Evolutionary conservation across 257 asterid species (phyloP), one percentile per base, ranked within the genome.

Genomic region (Ilex aquifolium): DNA sequence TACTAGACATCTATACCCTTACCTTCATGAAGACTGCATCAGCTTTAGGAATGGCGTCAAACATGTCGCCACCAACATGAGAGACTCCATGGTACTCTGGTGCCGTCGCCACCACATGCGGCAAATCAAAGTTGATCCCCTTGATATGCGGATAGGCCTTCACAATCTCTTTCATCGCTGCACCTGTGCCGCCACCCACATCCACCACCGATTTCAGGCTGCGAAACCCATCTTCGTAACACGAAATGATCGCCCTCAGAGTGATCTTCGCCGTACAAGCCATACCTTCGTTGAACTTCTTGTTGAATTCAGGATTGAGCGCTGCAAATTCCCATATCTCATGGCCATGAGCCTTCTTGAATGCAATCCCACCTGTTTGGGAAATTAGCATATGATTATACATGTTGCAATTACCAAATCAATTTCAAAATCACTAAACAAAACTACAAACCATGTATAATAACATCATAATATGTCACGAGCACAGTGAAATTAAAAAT

Each of bases 21-120:
- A 65, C 69, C 69, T 65, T 65, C 31, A 44, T 16, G 32, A 65
- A 57, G 57, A 65, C 56, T 7, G 58, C 63, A 21, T 65, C 31
- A 58, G 63, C 70, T 44, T 2, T 13, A 3, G 70, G 70, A 32
- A 65, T 44, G 36, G 27, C 32, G 29, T 44, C 29, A 16, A 65
- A 65, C 64, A 65, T 57, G 63, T 64, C 68, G 39, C 70, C 70
- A 1, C 57, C 70, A 13, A 65, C 70, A 13, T 65, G 59, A 6
- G 50, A 39, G 27, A 66, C 55, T 15, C n/a, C n/a, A n/a, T n/a
- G n/a, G n/a, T 36, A 51, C 4, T 59, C 14, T 1, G 51, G 65
- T 5, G 65, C 71, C 10, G 15, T 36, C 15, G 44, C 57, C 10
- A 66, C 50, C 48, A 66, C 71, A 48, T 65, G 69, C 14, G 69